phyloP scores from a whole-genome alignment of 768 basidiomycete genomes.

The Phallus indusiatus region DNA sequence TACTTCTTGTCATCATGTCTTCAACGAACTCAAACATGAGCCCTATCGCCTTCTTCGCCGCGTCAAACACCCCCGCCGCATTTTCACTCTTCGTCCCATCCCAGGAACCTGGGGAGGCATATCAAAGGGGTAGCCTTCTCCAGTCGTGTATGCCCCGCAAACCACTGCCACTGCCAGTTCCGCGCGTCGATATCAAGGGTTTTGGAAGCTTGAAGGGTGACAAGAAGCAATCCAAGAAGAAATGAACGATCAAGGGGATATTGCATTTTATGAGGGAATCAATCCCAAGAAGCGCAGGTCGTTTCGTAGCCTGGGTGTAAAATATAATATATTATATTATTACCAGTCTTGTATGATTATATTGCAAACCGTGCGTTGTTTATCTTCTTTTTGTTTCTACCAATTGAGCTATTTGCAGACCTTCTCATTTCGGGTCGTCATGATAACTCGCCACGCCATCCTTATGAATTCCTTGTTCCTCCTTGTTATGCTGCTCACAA shows the following conservation, averaged over 20 bases:
- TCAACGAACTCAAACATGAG: background rate
- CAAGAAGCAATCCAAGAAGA: background rate
- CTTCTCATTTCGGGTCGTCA: background rate
- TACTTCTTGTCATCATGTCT: background rate
- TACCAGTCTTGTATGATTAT: background rate
- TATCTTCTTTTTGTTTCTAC: background rate
- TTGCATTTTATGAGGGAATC: too few relatives aligned
- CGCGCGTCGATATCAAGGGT: background rate
- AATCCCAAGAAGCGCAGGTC: background rate
- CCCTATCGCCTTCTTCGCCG: background rate
- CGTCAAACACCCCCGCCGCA: background rate
- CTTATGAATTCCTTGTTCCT: background rate
- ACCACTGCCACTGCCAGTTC: too few relatives aligned
- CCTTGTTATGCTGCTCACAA: background rate
- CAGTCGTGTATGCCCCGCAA: background rate
- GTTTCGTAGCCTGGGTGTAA: background rate
- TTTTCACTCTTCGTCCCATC: slow-evolving; percentile 3
- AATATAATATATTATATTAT: too few relatives aligned
- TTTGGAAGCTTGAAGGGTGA: background rate
- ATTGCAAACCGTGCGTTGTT: background rate
- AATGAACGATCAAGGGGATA: background rate
- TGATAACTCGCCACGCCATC: background rate
- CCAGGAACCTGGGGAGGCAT: slow-evolving; percentile 3
- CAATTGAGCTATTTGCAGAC: background rate
- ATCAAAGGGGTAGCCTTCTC: background rate